Evolutionary conservation across 192 early-diverging fungal genomes (phyloP).

Genomic region (Spinellus fusiger): DNA sequence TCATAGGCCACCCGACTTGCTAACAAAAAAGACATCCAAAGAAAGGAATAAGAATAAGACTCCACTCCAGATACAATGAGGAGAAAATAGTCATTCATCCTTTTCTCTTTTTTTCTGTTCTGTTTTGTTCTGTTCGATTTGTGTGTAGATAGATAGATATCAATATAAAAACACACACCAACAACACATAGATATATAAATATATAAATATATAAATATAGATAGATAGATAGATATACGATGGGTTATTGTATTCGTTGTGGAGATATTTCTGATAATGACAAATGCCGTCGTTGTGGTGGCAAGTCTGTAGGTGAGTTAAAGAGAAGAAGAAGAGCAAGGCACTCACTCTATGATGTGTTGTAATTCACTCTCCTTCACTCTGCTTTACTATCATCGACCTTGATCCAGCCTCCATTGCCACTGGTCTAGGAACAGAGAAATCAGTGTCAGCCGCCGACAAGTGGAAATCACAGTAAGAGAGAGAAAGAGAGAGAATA

Average conservation of each 20-base stretch:
- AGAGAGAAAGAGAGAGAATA: not conserved
- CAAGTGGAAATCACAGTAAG: slow-evolving; percentile 30
- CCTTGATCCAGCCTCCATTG: slow-evolving; percentile 7
- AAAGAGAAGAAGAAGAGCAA: not conserved
- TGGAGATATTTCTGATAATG: slow-evolving; percentile 37
- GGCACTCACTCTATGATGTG: not conserved
- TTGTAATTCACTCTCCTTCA: not conserved
- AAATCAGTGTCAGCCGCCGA: not conserved
- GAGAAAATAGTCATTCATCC: no score
- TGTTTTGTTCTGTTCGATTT: no score
- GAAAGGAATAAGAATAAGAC: no score
- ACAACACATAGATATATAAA: not conserved
- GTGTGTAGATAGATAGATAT: no score
- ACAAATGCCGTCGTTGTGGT: slow-evolving; percentile 45
- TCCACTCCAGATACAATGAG: no score
- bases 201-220: not conserved
- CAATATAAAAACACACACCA: no score
- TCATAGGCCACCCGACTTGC: no score
- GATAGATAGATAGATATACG: no score
- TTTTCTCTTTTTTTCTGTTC: no score
- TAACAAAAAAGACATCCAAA: no score
- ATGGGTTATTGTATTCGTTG: slow-evolving; percentile 53
- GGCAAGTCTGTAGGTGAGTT: slow-evolving; percentile 43
- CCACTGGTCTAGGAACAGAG: slow-evolving; percentile 1
- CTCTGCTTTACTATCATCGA: not conserved